A percentile compares a stretch with the other conserved stretches of the same genome.
Conservation (phyloP, 139 green algal species). For the Chlorella vulgaris region DNA sequence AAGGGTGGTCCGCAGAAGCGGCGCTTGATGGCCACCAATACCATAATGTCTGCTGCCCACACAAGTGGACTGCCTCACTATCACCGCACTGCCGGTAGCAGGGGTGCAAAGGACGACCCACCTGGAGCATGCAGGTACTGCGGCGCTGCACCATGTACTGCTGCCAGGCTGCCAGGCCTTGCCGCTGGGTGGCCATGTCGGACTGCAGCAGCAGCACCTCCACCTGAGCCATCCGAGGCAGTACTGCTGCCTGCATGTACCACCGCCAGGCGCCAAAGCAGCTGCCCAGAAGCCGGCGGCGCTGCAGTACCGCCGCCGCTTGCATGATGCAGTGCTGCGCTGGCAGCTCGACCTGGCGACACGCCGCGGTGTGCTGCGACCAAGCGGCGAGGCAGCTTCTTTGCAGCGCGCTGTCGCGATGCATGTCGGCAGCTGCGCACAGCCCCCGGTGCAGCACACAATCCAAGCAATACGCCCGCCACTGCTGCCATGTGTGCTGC, state of each 20-base stretch:
- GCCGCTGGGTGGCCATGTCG: slow-evolving; percentile 23
- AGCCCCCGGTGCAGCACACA: not conserved
- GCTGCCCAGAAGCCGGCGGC: not conserved
- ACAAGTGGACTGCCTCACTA: too few species aligned
- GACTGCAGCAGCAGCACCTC: slow-evolving; percentile 7
- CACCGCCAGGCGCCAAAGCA: slow-evolving; percentile 1
- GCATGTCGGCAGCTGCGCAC: not conserved
- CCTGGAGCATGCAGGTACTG: not conserved
- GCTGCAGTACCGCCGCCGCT: slow-evolving; percentile 7
- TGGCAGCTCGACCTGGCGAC: slow-evolving; percentile 22
- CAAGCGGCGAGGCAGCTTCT: not conserved
- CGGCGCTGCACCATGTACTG: not conserved
- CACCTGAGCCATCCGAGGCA: slow-evolving; percentile 4
- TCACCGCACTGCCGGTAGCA: too few species aligned
- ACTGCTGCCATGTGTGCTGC: slow-evolving; percentile 1
- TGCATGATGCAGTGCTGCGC: not conserved
- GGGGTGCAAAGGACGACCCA: too few species aligned
- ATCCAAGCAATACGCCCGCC: not conserved
- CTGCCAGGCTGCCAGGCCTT: slow-evolving; percentile 5
- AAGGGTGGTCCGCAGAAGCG: too few species aligned
- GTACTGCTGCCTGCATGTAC: not conserved
- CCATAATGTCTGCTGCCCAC: too few species aligned
- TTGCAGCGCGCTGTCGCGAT: not conserved
- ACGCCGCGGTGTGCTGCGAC: not conserved
- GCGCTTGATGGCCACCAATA: too few species aligned